A percentile compares a stretch with the other conserved stretches of the same genome.
phyloP scores from a whole-genome alignment of 139 green algal species.

The Tetradesmus lagerheimii region DNA sequence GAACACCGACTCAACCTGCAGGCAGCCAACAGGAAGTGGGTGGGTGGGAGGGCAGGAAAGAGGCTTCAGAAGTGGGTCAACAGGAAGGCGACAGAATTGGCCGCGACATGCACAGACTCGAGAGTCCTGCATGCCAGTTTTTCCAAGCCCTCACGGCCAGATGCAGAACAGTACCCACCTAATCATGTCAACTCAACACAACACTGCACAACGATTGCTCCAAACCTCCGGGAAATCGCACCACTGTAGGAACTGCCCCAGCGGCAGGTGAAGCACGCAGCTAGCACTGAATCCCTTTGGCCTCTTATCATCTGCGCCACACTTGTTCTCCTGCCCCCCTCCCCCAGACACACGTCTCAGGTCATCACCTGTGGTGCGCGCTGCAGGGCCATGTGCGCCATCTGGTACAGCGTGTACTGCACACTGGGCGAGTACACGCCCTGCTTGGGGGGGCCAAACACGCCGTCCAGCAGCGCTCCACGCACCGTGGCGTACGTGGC shows the following conservation, averaged over 20 bases:
- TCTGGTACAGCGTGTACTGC: conserved; percentile 94
- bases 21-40: conserved; percentile 45
- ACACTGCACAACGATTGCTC: too few relatives aligned
- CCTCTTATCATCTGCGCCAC: too few relatives aligned
- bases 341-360: neutral
- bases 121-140: neutral
- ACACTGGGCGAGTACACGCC: conserved; percentile 93
- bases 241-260: too few relatives aligned
- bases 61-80: neutral
- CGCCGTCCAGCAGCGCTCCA: conserved; percentile 64
- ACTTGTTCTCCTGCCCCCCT: neutral
- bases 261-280: too few relatives aligned
- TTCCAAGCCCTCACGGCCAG: too few relatives aligned
- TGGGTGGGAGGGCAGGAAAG: conserved; percentile 16
- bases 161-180: too few relatives aligned
- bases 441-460: conserved; percentile 85
- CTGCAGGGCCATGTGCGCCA: conserved; percentile 77
- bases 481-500: conserved; percentile 58
- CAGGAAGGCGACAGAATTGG: neutral
- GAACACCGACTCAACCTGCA: conserved; percentile 83
- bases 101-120: neutral
- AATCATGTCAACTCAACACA: too few relatives aligned
- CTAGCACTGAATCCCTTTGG: too few relatives aligned
- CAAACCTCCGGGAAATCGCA: too few relatives aligned
- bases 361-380: conserved; percentile 60